Evolutionary conservation across 805 yeast genomes (phyloP).

Genomic region (Torulaspora quercuum): DNA sequence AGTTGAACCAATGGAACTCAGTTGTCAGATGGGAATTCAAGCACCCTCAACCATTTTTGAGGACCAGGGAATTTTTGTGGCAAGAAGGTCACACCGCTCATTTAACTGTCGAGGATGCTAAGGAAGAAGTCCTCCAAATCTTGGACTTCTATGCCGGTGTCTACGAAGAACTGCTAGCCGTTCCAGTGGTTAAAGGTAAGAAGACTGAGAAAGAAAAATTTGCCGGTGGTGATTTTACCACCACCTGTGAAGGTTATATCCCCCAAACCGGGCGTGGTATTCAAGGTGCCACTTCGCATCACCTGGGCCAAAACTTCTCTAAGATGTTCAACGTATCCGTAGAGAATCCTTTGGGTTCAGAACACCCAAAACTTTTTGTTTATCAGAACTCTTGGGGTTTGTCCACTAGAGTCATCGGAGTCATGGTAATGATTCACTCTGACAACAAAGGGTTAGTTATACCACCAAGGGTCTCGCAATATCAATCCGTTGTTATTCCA

Average conservation of each 20-base stretch:
- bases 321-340: constrained; percentile 96
- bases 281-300: constrained; percentile 98
- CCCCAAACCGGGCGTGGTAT: constrained; percentile 99
- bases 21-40: constrained; percentile 99
- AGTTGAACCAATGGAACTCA: constrained; percentile 98
- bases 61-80: constrained; percentile 99
- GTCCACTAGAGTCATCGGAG: constrained; percentile 98
- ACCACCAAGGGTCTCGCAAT: constrained; percentile 95
- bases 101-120: constrained; percentile 76
- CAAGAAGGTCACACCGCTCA: constrained; percentile 99
- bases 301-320: constrained; percentile 95
- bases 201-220: constrained; percentile 98
- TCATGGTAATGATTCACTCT: constrained; percentile 98
- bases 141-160: constrained; percentile 80
- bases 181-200: constrained; percentile 91
- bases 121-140: constrained; percentile 78
- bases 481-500: constrained; percentile 89
- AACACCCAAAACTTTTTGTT: constrained; percentile 79
- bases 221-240: constrained; percentile 95
- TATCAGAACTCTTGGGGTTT: constrained; percentile 99
- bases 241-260: constrained; percentile 94
- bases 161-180: constrained; percentile 91
- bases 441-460: constrained; percentile 97
- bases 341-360: constrained; percentile 90
- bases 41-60: constrained; percentile 98